These are phyloP conservation scores for Podospora didyma DNA, from an alignment of 495 filamentous ascomycete genomes.

Conservation along the genomic window DNA sequence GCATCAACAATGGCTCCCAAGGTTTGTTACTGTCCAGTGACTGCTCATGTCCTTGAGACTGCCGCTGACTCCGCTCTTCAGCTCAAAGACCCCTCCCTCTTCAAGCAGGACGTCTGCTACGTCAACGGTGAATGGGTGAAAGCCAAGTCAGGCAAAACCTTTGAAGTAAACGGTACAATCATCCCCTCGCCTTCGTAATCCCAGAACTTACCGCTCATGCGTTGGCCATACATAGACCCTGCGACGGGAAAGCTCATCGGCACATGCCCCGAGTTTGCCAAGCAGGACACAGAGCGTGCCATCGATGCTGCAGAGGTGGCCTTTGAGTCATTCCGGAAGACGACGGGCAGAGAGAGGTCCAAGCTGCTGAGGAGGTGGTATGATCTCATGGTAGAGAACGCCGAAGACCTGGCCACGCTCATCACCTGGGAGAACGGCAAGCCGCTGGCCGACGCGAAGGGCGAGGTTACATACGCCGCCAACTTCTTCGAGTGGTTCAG, in stretches of 20 bases:
- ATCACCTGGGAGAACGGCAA: slow-evolving; percentile 88
- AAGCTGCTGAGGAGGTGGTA: slow-evolving; percentile 87
- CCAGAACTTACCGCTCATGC: neutral
- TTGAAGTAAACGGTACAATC: slow-evolving; percentile 64
- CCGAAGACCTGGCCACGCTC: slow-evolving; percentile 80
- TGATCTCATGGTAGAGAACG: slow-evolving; percentile 80
- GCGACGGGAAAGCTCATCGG: slow-evolving; percentile 75
- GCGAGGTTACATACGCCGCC: slow-evolving; percentile 69
- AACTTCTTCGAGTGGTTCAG: slow-evolving; percentile 82
- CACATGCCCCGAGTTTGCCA: slow-evolving; percentile 75
- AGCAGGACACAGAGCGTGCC: slow-evolving; percentile 69
- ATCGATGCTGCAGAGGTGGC: slow-evolving; percentile 73
- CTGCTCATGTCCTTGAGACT: neutral
- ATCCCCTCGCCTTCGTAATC: neutral
- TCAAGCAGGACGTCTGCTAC: slow-evolving; percentile 74
- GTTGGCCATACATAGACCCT: slow-evolving; percentile 57
- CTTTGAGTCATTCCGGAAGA: slow-evolving; percentile 69
- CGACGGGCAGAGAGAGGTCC: slow-evolving; percentile 74
- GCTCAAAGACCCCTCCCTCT: slow-evolving; percentile 79
- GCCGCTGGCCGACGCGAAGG: slow-evolving; percentile 65
- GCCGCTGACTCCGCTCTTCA: slow-evolving; percentile 8
- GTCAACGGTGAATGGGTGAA: slow-evolving; percentile 83
- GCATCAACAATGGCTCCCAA: slow-evolving; percentile 44
- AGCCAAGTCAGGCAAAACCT: slow-evolving; percentile 72
- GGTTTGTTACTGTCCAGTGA: slow-evolving; percentile 18